phyloP scores from a whole-genome alignment of 1,284 basidiomycete genomes.

The Apiotrichum gracile region DNA sequence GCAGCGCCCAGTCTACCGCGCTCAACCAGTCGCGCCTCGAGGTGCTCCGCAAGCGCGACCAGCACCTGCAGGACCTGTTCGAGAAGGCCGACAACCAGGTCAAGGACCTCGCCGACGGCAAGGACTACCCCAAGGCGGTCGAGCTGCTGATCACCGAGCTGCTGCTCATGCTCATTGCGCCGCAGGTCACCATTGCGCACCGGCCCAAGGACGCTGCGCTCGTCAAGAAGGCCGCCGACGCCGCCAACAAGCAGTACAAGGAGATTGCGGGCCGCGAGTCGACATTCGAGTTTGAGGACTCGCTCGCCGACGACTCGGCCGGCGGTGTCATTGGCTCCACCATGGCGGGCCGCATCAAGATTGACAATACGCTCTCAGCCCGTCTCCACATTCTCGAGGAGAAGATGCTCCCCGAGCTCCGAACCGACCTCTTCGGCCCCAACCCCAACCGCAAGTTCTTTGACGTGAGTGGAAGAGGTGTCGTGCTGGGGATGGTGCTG shows the following conservation, averaged over 20 bases:
- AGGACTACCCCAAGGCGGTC: constrained; percentile 69
- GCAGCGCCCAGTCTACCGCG: constrained; percentile 86
- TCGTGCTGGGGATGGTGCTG: not conserved
- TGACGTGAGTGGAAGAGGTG: constrained; percentile 43
- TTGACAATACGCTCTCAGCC: constrained; percentile 89
- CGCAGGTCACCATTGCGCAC: constrained; percentile 50
- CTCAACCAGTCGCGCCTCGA: constrained; percentile 93
- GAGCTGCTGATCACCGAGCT: constrained; percentile 78
- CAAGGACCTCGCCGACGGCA: constrained; percentile 63
- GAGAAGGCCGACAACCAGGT: constrained; percentile 61
- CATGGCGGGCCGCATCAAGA: constrained; percentile 67
- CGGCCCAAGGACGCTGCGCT: constrained; percentile 40
- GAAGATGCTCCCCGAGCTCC: constrained; percentile 88
- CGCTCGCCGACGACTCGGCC: constrained; percentile 67
- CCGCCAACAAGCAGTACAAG: constrained; percentile 38
- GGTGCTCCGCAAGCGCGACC: constrained; percentile 85
- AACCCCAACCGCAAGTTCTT: constrained; percentile 85
- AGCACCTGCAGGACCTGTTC: constrained; percentile 87
- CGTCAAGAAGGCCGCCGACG: constrained; percentile 33
- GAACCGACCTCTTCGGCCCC: constrained; percentile 73
- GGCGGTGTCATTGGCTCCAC: constrained; percentile 75
- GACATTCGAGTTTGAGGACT: constrained; percentile 59
- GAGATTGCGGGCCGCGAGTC: constrained; percentile 63
- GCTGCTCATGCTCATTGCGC: constrained; percentile 62
- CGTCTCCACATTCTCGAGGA: constrained; percentile 80